These are phyloP conservation scores for Solanum chilense DNA, from an alignment of 257 asterid genomes.

Conservation along the genomic window DNA sequence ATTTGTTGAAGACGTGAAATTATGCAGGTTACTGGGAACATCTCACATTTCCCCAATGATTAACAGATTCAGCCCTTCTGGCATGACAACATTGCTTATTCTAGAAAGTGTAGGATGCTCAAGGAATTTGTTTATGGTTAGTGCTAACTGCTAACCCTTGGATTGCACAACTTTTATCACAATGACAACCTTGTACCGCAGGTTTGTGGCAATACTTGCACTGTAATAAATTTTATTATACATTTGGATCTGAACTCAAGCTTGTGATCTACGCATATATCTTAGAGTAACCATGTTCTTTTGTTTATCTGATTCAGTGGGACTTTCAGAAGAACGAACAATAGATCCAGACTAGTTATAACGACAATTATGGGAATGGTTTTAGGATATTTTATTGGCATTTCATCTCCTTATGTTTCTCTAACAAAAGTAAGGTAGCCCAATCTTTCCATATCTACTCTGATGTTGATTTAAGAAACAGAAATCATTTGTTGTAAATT, in stretches of 20 bases:
- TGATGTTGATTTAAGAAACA: not conserved
- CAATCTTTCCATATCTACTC: not conserved
- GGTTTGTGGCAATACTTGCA: conserved; percentile 22
- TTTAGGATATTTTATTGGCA: conserved; percentile 84
- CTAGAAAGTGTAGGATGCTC: conserved; percentile 22
- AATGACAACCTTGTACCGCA: conserved; percentile 84
- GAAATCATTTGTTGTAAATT: not conserved
- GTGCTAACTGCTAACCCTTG: conserved; percentile 28
- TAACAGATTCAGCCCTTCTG: conserved; percentile 5
- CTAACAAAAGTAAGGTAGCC: conserved; percentile 52
- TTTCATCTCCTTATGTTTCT: conserved; percentile 84
- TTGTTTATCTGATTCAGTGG: conserved; percentile 31
- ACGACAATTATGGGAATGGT: conserved; percentile 85
- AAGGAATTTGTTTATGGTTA: conserved; percentile 38
- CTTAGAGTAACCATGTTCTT: not conserved
- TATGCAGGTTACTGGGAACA: not conserved
- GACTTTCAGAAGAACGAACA: conserved; percentile 59
- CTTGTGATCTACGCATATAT: not conserved
- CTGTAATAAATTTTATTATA: not conserved
- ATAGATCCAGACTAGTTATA: conserved; percentile 54
- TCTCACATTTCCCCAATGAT: conserved; percentile 1
- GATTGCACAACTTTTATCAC: conserved; percentile 36
- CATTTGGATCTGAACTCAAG: not conserved
- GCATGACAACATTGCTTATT: conserved; percentile 8
- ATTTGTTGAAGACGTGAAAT: not conserved